Base-by-base conservation (phyloP, 2,329 filamentous ascomycete genomes). In the Cercospora citrullina region DNA sequence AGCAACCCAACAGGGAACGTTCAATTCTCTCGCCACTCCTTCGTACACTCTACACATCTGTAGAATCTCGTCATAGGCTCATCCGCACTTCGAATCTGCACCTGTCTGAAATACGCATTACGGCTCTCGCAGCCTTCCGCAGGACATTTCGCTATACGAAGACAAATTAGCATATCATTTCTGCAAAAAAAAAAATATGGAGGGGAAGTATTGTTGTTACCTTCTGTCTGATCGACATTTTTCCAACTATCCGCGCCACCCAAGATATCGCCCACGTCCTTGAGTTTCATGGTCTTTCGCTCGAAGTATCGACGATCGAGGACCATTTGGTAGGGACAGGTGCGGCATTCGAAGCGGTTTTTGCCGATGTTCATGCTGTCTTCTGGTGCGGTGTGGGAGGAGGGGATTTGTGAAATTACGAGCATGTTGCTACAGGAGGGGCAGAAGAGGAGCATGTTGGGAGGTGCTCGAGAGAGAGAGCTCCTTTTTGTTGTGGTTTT, bases 61-160 rank as follows among this genome's bases (percentile, higher is more conserved):
- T 90, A 96, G 81, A 98, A 98, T 69, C 89, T 94, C 73, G 95
- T 99, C 91, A 97, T 97, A 69, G 95, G 95, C 85, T 99, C 95
- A 82, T 99, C 95, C 63, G 95, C 95, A 84, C 93, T 96, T 74
- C 95, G 89, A 81, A 98, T 98, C 86, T 99, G 95, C 74, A 98
- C 89, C 84, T 97, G 93, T 84, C 94, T 96, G 84, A 94, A 98
- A 71, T 94, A 96, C 3, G 95, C 95, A 82, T 93, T 89, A 69
- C 88, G 86, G 71, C 93, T 93, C 76, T 91, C 86, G 84, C 95
- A 99, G 66, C 86, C 86, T 48, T 93, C 89, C 70, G 89, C 89
- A 28, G 91, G 89, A 80, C 95, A 99, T 85, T 95, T 92, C 60
- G 91, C 91, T 87, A 75, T 55, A 21, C 14, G 36, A 23, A 36